A percentile compares a stretch with the other conserved stretches of the same genome.
Conservation (phyloP, 495 filamentous ascomycete species). For the Viridothelium virens region DNA sequence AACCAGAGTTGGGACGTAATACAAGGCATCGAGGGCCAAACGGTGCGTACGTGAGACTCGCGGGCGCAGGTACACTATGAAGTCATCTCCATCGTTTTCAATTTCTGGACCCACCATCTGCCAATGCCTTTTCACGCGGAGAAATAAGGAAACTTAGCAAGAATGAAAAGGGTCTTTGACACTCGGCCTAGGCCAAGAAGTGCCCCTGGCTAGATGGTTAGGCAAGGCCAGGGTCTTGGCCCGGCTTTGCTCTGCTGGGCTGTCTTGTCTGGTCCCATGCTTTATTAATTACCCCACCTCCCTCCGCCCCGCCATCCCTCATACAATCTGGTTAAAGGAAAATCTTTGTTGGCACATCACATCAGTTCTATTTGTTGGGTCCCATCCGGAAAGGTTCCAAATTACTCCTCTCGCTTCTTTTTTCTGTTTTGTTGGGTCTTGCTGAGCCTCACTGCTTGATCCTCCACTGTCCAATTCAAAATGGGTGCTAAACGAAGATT, state of each 20-base stretch:
- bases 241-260: not conserved
- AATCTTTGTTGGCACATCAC: not conserved
- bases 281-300: not conserved
- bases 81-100: not conserved
- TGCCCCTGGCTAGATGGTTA: not conserved
- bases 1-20: conserved; percentile 17
- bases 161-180: conserved; percentile 2
- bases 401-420: no score
- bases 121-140: conserved; percentile 31
- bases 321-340: not conserved
- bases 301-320: not conserved
- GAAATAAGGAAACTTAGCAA: conserved; percentile 22
- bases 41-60: not conserved
- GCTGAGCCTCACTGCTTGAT: not conserved
- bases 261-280: no score
- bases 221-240: not conserved
- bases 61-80: not conserved
- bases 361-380: no score
- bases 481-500: not conserved
- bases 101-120: no score
- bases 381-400: no score
- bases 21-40: conserved; percentile 23
- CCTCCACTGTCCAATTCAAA: not conserved
- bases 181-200: not conserved
- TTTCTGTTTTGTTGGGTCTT: not conserved